A percentile compares a stretch with the other conserved stretches of the same genome.
Conservation (phyloP, 2,329 filamentous ascomycete genomes). For the Colletotrichum phormii region DNA sequence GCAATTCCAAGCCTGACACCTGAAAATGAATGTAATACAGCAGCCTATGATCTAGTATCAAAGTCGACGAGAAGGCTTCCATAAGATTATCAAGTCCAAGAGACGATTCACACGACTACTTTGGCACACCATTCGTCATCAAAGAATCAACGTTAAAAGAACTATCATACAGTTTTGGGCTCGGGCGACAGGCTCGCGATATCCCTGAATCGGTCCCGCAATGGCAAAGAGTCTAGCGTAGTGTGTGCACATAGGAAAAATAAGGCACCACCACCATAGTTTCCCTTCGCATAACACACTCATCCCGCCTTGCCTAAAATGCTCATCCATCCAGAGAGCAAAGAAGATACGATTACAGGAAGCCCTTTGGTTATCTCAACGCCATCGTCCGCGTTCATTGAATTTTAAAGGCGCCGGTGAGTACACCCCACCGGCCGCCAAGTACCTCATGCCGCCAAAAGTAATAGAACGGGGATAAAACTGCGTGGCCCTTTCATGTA, state of each 20-base stretch:
- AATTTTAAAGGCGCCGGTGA: slow-evolving; percentile 12
- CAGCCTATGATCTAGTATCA: too few relatives aligned
- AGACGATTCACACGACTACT: not conserved
- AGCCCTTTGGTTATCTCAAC: slow-evolving; percentile 34
- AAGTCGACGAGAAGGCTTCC: too few relatives aligned
- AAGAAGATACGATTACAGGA: slow-evolving; percentile 39
- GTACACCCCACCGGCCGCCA: slow-evolving; percentile 1
- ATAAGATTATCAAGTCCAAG: too few relatives aligned
- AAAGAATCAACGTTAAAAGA: slow-evolving; percentile 26
- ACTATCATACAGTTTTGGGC: slow-evolving; percentile 35
- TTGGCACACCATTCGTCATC: not conserved
- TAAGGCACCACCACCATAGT: slow-evolving; percentile 25
- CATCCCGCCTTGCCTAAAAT: slow-evolving; percentile 29
- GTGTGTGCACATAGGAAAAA: slow-evolving; percentile 25
- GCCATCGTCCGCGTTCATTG: slow-evolving; percentile 36
- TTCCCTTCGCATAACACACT: slow-evolving; percentile 25
- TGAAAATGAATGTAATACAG: not conserved
- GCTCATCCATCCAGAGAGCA: slow-evolving; percentile 35
- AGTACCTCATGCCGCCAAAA: slow-evolving; percentile 7
- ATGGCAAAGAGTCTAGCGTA: slow-evolving; percentile 29
- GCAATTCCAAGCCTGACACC: not conserved
- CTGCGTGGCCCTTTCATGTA: not conserved
- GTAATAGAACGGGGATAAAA: slow-evolving; percentile 1
- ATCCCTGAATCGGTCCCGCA: slow-evolving; percentile 23
- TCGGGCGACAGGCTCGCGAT: slow-evolving; percentile 23